Evolutionary conservation across 169 alveolate genomes (phyloP), one percentile per base, ranked within the genome.

Genomic region (Plasmodium malariae): DNA sequence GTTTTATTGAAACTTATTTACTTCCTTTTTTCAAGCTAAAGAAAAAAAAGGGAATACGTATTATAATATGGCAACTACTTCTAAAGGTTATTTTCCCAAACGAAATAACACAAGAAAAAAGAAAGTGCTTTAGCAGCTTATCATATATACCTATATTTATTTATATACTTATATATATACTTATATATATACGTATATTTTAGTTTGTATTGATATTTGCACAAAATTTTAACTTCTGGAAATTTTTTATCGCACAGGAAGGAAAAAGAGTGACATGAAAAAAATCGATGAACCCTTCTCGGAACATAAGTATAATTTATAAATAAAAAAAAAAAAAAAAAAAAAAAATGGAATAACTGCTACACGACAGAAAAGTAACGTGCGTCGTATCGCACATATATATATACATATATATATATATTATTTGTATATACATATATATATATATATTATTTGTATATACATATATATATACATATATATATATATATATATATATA

Each of bases 231-330:
- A 9, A 60, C 62, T 30, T 11, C n/a, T 63, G 12, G 3, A 30
- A 14, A 3, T 6, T 6, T 68, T 60, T 59, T 63, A 36, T 24
- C 11, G 7, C 43, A 43, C 37, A 78, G 89, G 89, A 63, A 65
- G 89, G 60, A 78, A 78, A 30, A 78, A 78, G 55, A 24, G 65
- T 5, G 89, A 78, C 49, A 62, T 62, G 54, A 69, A 78, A 32
- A 60, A 78, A 78, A 78, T 62, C 28, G 89, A 78, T 78, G 89
- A 78, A 7, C 30, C 76, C 3, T 78, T 78, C 40, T 34, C 30
- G 26, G 89, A 78, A 30, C 45, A 78, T 34, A 65, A 48, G 68
- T 62, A 63, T 28, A 9, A 1, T 30, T 45, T 24, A 28, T 36
- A 1, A 7, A 71, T 2, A n/a, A 24, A 26, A 24, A 30, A 21